Evolutionary conservation across 2,329 filamentous ascomycete species (phyloP).

Genomic region (Neonectria ditissima): DNA sequence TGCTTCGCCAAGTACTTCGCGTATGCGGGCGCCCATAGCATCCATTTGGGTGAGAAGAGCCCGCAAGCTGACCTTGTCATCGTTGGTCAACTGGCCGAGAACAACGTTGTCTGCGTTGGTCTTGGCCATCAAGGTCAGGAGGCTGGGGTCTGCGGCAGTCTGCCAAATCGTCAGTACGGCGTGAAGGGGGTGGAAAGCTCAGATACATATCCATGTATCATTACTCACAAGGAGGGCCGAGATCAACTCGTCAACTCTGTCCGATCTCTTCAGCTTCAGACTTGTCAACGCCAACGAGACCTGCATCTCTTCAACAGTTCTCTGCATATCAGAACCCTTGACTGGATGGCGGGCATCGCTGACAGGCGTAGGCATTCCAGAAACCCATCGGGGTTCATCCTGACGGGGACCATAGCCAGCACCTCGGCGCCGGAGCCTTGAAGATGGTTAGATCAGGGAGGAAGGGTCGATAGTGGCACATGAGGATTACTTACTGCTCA

Average conservation of each 20-base stretch:
- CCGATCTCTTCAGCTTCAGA: constrained; percentile 63
- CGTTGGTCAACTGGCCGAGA: constrained; percentile 52
- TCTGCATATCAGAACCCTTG: constrained; percentile 53
- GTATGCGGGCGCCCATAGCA: constrained; percentile 57
- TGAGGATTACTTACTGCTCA: constrained; percentile 60
- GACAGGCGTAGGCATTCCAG: constrained; percentile 41
- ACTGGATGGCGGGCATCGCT: constrained; percentile 37
- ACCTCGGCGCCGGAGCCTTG: constrained; percentile 53
- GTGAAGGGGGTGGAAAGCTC: constrained; percentile 4
- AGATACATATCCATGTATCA: too few species aligned
- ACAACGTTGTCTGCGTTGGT: constrained; percentile 58
- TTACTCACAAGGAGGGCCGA: constrained; percentile 72
- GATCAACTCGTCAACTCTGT: constrained; percentile 66
- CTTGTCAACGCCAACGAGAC: constrained; percentile 73
- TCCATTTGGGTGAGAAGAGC: constrained; percentile 62
- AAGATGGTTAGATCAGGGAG: constrained; percentile 30
- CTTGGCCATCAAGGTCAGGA: constrained; percentile 63
- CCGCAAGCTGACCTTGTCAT: constrained; percentile 60
- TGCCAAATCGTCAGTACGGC: constrained; percentile 42
- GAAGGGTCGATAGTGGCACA: neutral
- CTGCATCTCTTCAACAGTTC: constrained; percentile 72
- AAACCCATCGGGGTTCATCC: constrained; percentile 48
- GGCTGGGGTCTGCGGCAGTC: constrained; percentile 58
- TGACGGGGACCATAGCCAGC: constrained; percentile 52
- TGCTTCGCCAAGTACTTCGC: constrained; percentile 53